Conservation (phyloP, 257 asterid species). For the Solanum neorickii region DNA sequence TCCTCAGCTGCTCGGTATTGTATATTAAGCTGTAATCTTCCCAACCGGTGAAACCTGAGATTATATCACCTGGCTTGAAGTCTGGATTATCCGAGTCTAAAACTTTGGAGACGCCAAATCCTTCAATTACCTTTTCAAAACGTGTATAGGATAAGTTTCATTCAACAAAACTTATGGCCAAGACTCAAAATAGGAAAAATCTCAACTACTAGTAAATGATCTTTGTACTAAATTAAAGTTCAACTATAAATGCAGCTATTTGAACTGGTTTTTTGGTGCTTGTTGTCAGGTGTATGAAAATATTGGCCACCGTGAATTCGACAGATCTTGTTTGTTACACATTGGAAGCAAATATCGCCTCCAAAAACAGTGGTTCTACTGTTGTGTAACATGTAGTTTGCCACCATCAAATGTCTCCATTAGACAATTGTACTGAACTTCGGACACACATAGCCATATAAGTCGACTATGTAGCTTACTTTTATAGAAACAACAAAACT, state of each 20-base stretch:
- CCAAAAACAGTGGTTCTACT: neutral
- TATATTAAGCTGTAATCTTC: conserved; percentile 75
- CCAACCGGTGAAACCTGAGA: conserved; percentile 84
- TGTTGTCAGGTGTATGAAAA: neutral
- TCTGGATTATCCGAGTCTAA: conserved; percentile 60
- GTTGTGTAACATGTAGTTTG: neutral
- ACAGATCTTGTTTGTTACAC: neutral
- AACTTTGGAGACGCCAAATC: conserved; percentile 76
- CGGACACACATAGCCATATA: neutral
- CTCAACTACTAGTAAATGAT: neutral
- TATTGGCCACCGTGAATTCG: neutral
- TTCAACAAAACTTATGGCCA: neutral
- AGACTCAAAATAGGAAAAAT: neutral
- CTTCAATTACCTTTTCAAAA: conserved; percentile 52
- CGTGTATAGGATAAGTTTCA: neutral
- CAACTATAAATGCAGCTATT: neutral
- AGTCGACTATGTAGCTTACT: neutral
- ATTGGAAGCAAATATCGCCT: neutral
- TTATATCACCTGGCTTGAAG: conserved; percentile 61
- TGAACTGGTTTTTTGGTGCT: neutral
- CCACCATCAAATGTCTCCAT: neutral
- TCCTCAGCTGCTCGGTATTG: conserved; percentile 47
- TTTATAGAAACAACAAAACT: neutral
- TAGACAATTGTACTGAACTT: neutral
- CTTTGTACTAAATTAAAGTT: neutral